Evolutionary conservation across 495 filamentous ascomycete species (phyloP).

Genomic region (Penicillium canescens): DNA sequence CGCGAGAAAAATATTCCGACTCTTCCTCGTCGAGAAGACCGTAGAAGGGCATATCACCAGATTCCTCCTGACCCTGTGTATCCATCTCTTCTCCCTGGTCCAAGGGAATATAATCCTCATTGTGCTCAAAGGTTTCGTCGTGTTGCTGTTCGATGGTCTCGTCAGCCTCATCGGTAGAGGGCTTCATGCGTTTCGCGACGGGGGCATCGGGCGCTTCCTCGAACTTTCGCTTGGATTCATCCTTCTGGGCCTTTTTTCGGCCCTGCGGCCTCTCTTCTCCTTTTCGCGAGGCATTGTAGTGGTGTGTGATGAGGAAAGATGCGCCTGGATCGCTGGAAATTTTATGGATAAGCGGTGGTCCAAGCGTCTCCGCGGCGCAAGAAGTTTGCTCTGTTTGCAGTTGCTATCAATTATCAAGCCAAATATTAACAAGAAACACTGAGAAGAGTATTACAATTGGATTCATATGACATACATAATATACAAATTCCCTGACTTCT

Average conservation of each 20-base stretch:
- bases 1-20: slow-evolving; percentile 89
- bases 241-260: slow-evolving; percentile 51
- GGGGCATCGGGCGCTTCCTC: slow-evolving; percentile 44
- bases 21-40: slow-evolving; percentile 88
- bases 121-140: slow-evolving; percentile 18
- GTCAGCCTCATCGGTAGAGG: slow-evolving; percentile 21
- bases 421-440: neutral
- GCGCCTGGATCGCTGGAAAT: slow-evolving; percentile 18
- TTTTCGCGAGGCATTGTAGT: slow-evolving; percentile 54
- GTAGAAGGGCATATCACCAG: slow-evolving; percentile 67
- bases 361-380: slow-evolving; percentile 36
- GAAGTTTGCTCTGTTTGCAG: slow-evolving; percentile 33
- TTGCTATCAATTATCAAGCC: neutral
- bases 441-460: neutral
- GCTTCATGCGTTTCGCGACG: slow-evolving; percentile 40
- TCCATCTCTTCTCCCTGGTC: slow-evolving; percentile 22
- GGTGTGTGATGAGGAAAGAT: slow-evolving; percentile 11
- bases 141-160: slow-evolving; percentile 17
- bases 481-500: slow-evolving; percentile 18
- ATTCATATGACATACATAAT: slow-evolving; percentile 23
- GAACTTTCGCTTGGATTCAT: slow-evolving; percentile 42
- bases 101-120: slow-evolving; percentile 40
- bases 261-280: slow-evolving; percentile 68
- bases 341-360: slow-evolving; percentile 48
- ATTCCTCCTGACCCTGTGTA: slow-evolving; percentile 8